Evolutionary conservation across 1,284 basidiomycete species (phyloP), one percentile per base, ranked within the genome.

Genomic region (Peniophora sp.): DNA sequence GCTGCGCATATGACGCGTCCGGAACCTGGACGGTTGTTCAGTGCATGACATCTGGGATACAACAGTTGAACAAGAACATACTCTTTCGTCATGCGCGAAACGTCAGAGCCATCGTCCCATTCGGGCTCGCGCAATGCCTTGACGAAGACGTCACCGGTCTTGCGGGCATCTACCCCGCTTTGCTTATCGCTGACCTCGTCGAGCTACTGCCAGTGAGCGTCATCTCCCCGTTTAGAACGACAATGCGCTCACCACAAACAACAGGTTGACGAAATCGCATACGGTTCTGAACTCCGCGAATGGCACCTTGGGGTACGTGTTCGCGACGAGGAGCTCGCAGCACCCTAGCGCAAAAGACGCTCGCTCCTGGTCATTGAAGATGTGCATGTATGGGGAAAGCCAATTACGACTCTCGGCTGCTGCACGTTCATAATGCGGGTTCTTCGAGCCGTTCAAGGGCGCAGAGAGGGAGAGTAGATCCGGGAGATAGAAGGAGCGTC

Each of bases 121-220:
- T 70, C 64, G 12, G 73, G 62, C 57, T 80, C 68, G 51, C 64
- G 68, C 70, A 85, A 72, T 11, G 75, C 73, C 49, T 76, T 71
- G 49, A 79, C 66, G 55, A 81, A 78, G 18, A 76, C 67, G 35
- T 72, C 66, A 18, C 81, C 77, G 36, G 79, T 83, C 36, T 66
- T 62, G 36, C 71, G 67, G 27, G 81, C 83, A 50, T 78, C 81
- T 51, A 65, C 64, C 20, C 75, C 76, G 54, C 68, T 73, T 64
- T 83, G 82, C 49, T 83, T 81, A 58, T 86, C 83, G 59, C 79
- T 84, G 54, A 84, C 71, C 62, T 85, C 83, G 60, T 87, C 84
- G 50, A 84, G 70, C 27, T 32, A 32, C 27, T 6, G 27, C 12
- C 27, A 32, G 27, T 6, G 27, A 32, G 27, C 27, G 27, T 32